These are phyloP conservation scores for Pichia inconspicua DNA, from an alignment of 1,139 yeast genomes.

Conservation along the genomic window DNA sequence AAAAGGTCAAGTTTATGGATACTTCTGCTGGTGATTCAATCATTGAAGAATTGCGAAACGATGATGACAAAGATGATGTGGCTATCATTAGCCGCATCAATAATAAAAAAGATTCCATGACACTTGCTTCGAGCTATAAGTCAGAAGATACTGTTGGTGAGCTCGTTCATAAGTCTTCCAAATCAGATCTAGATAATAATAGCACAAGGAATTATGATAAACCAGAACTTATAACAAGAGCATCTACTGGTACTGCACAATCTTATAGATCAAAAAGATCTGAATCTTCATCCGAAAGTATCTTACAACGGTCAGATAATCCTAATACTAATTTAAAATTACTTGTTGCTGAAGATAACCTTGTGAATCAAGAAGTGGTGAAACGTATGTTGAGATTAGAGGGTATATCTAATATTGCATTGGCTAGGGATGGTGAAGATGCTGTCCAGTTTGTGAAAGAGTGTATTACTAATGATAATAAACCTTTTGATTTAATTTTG, in stretches of 20 bases:
- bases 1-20: slow-evolving; percentile 35
- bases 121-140: neutral
- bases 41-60: neutral
- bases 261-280: slow-evolving; percentile 24
- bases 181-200: slow-evolving; percentile 3
- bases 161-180: slow-evolving; percentile 5
- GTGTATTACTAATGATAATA: slow-evolving; percentile 20
- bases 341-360: slow-evolving; percentile 90
- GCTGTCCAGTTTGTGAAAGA: slow-evolving; percentile 61
- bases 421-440: slow-evolving; percentile 87
- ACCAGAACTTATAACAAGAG: slow-evolving; percentile 39
- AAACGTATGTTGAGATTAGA: slow-evolving; percentile 75
- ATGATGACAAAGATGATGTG: neutral
- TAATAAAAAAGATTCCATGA: neutral
- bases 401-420: slow-evolving; percentile 60
- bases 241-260: slow-evolving; percentile 54
- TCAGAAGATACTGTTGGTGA: neutral
- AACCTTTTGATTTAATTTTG: slow-evolving; percentile 63
- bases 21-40: slow-evolving; percentile 14
- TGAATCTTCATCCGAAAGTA: slow-evolving; percentile 10
- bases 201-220: slow-evolving; percentile 29
- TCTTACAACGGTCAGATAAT: neutral
- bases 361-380: slow-evolving; percentile 86
- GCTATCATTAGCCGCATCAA: neutral
- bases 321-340: slow-evolving; percentile 25